Evolutionary conservation across 139 green algal species (phyloP), one percentile per base, ranked within the genome.

Genomic region (Asterochloris erici): DNA sequence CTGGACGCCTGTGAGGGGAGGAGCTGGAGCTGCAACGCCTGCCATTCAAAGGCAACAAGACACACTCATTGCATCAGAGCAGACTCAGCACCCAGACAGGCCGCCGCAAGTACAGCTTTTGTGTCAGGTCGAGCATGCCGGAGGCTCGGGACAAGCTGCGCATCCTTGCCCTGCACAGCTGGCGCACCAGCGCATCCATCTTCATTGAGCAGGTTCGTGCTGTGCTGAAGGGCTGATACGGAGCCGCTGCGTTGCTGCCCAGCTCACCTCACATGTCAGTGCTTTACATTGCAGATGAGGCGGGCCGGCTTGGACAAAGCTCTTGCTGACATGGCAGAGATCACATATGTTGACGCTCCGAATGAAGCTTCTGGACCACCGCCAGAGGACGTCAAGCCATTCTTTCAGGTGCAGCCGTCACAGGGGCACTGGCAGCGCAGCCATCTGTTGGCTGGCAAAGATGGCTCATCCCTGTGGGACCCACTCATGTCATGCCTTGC

Each of bases 81-180:
- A n/a, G n/a, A n/a, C n/a, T n/a, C n/a, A n/a, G n/a, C n/a, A n/a
- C n/a, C 38, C 38, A 54, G 38, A 54, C 38, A 54, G 6, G 38
- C 38, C 38, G 38, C 38, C 2, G 38, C 38, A 54, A 54, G 38
- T 54, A 2, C 38, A 54, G 38, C 2, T 54, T 54, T 2, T 54
- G 38, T 54, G 38, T 54, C 38, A 54, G 38, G 38, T 54, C 38
- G 38, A 54, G 38, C 38, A 54, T 54, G 38, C 38, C 38, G 6
- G 38, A 54, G 38, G 38, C 38, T 54, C 4, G 38, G 38, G 38
- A 47, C 71, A 88, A 88, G 77, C 79, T 92, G 19, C 83, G 84
- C 4, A 17, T 93, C 0, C 81, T 93, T 12, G 87, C 86, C 0
- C 77, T 92, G 9, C 90, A 93, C 70, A 89, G 82, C 63, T 93